These are phyloP conservation scores for Drechslerella coelobrocha DNA, from an alignment of 2,329 filamentous ascomycete species.

Conservation along the genomic window DNA sequence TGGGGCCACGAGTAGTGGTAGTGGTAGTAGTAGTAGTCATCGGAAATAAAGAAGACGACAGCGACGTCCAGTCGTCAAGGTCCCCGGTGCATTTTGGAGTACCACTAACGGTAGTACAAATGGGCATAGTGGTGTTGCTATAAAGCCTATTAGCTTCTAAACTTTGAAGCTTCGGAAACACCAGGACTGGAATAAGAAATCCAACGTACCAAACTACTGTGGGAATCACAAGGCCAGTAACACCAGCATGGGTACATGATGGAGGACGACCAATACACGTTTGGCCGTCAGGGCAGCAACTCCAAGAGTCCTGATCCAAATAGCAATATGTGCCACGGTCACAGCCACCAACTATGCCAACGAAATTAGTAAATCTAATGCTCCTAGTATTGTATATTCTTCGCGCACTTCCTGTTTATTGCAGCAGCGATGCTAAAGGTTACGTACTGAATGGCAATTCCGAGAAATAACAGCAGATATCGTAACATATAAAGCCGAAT, in stretches of 20 bases:
- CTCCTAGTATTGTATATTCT: background rate
- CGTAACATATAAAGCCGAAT: constrained; percentile 2
- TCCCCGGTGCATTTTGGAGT: background rate
- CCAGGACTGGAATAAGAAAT: too few species aligned
- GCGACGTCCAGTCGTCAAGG: constrained; percentile 5
- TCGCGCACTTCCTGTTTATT: too few species aligned
- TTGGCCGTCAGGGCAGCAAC: background rate
- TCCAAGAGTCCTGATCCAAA: background rate
- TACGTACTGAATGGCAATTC: background rate
- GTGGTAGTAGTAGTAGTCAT: constrained; percentile 11
- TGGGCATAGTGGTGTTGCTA: background rate
- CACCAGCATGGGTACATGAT: background rate
- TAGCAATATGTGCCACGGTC: background rate
- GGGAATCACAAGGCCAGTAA: background rate
- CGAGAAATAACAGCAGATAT: background rate
- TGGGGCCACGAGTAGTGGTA: constrained; percentile 13
- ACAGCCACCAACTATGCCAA: constrained; percentile 4
- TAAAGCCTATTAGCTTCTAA: background rate
- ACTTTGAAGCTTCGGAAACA: too few species aligned
- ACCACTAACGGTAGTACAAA: background rate
- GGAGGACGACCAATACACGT: background rate
- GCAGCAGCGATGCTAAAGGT: too few species aligned
- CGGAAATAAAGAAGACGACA: constrained; percentile 3
- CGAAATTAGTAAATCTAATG: background rate
- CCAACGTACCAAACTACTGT: constrained; percentile 1